These are phyloP conservation scores for Cladosporium sp. DNA, from an alignment of 2,329 filamentous ascomycete species.

Conservation along the genomic window DNA sequence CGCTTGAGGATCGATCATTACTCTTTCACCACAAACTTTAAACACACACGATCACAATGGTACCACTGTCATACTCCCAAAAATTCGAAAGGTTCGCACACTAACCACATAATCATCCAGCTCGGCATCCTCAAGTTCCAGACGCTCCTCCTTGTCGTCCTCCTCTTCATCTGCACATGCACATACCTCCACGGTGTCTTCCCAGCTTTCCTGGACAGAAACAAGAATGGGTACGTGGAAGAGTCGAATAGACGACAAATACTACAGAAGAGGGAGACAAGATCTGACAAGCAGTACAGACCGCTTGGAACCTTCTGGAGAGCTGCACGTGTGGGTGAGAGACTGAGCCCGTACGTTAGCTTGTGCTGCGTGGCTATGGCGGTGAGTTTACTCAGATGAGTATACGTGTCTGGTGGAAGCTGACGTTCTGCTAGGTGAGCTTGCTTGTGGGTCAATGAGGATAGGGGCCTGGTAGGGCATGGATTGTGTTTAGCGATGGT, in stretches of 20 bases:
- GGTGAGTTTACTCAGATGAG: slow-evolving; percentile 54
- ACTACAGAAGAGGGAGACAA: background rate
- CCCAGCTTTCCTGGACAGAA: slow-evolving; percentile 85
- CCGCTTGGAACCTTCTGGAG: slow-evolving; percentile 88
- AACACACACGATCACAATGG: slow-evolving; percentile 17
- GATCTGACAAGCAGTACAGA: slow-evolving; percentile 13
- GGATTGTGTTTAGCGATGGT: slow-evolving; percentile 13
- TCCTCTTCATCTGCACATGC: slow-evolving; percentile 94
- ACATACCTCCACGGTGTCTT: slow-evolving; percentile 90
- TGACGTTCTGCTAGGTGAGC: slow-evolving; percentile 13
- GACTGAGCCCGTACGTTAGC: slow-evolving; percentile 92
- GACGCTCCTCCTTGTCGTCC: slow-evolving; percentile 88
- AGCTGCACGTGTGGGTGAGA: slow-evolving; percentile 85
- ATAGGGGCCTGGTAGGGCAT: background rate
- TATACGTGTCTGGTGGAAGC: background rate
- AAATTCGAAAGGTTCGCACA: background rate
- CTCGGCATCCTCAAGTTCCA: slow-evolving; percentile 99
- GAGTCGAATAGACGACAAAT: background rate
- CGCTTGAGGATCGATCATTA: background rate
- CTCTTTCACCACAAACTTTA: background rate
- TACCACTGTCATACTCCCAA: slow-evolving; percentile 1
- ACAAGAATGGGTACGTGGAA: slow-evolving; percentile 76
- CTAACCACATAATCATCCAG: slow-evolving; percentile 49
- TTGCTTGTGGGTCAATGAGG: slow-evolving; percentile 15
- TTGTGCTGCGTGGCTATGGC: slow-evolving; percentile 93